Evolutionary conservation across 805 yeast genomes (phyloP).

Genomic region (Kodamaea hsintzibuensis): DNA sequence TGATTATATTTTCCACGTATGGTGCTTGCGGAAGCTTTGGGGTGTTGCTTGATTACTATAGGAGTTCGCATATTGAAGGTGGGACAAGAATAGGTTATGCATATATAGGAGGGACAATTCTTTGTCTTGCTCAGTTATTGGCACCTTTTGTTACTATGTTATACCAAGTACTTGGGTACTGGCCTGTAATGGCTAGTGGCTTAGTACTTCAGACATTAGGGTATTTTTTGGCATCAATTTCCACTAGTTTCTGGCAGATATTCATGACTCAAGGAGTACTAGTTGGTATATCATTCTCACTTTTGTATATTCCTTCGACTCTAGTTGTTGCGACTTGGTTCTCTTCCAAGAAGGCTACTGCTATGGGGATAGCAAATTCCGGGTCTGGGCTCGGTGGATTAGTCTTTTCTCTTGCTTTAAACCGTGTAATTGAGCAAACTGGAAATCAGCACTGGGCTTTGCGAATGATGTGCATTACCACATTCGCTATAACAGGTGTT

Average conservation of each 20-base stretch:
- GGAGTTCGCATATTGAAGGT: slow-evolving; percentile 40
- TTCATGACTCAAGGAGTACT: slow-evolving; percentile 54
- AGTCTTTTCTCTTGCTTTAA: slow-evolving; percentile 44
- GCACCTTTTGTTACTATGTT: slow-evolving; percentile 56
- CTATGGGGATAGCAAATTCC: slow-evolving; percentile 47
- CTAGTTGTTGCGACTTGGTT: slow-evolving; percentile 54
- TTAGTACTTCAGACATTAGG: slow-evolving; percentile 44
- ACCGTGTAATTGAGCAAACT: slow-evolving; percentile 37
- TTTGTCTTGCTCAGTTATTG: slow-evolving; percentile 55
- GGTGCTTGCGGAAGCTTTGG: slow-evolving; percentile 63
- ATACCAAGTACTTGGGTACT: slow-evolving; percentile 52
- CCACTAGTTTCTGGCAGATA: slow-evolving; percentile 51
- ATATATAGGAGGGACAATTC: slow-evolving; percentile 50
- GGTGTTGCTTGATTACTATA: slow-evolving; percentile 54
- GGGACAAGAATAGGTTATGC: slow-evolving; percentile 50
- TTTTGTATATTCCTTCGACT: slow-evolving; percentile 45
- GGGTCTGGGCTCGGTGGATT: slow-evolving; percentile 58
- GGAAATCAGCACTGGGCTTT: slow-evolving; percentile 48
- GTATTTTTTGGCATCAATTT: slow-evolving; percentile 51
- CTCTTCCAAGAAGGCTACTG: slow-evolving; percentile 42
- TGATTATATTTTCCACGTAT: slow-evolving; percentile 50
- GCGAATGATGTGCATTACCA: slow-evolving; percentile 38
- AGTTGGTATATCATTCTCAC: slow-evolving; percentile 49
- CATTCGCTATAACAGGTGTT: slow-evolving; percentile 31
- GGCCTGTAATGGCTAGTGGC: slow-evolving; percentile 47